Conservation (phyloP, 768 basidiomycete species). For the Amanita pallidorosea region DNA sequence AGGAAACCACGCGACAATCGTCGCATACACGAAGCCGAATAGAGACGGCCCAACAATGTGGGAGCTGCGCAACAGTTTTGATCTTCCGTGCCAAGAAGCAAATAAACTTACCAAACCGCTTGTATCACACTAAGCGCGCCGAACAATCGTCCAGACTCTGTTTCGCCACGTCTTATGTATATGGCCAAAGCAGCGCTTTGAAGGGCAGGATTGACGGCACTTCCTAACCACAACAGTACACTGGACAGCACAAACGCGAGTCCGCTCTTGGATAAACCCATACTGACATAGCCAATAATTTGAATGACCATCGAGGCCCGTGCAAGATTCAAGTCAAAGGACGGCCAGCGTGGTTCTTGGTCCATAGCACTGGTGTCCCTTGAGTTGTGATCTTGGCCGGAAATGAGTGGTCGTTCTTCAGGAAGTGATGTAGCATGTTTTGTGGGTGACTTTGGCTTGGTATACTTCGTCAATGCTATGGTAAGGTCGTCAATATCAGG, state of each 20-base stretch:
- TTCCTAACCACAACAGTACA: conserved; percentile 43
- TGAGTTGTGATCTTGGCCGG: conserved; percentile 7
- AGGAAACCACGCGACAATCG: conserved; percentile 62
- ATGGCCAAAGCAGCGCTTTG: conserved; percentile 66
- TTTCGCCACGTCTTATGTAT: conserved; percentile 41
- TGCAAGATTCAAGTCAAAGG: conserved; percentile 64
- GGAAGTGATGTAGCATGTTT: conserved; percentile 11
- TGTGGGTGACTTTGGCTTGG: conserved; percentile 31
- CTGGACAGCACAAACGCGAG: conserved; percentile 40
- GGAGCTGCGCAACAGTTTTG: conserved; percentile 26
- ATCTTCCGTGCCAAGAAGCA: neutral
- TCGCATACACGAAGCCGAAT: conserved; percentile 61
- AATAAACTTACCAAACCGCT: conserved; percentile 41
- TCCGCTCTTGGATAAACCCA: conserved; percentile 37
- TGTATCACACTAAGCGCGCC: conserved; percentile 72
- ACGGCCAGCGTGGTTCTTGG: conserved; percentile 28
- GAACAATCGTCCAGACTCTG: conserved; percentile 66
- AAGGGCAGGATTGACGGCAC: conserved; percentile 53
- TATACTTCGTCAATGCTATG: conserved; percentile 42
- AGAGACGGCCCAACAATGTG: conserved; percentile 63
- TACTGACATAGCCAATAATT: conserved; percentile 33
- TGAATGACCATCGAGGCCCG: conserved; percentile 53
- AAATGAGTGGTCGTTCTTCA: conserved; percentile 22
- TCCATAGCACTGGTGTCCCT: conserved; percentile 11
- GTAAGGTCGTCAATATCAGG: neutral